Percentiles rank a stretch among this genome's conserved stretches.
phyloP scores from a whole-genome alignment of 805 yeast species.

The Candida maesae region DNA sequence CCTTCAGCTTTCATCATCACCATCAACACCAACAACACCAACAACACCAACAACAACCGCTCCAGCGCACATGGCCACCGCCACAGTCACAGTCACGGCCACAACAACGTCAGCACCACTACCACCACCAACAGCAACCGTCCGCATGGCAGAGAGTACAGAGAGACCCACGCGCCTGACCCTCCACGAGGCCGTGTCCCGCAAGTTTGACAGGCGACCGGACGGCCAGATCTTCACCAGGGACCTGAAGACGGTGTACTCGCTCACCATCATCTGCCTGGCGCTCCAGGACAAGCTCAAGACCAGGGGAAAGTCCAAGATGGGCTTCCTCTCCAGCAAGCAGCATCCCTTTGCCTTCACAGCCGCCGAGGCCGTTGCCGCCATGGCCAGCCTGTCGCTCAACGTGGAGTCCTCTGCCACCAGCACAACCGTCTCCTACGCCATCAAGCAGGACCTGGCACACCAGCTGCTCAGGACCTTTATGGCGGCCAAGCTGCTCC shows the following conservation, averaged over 20 bases:
- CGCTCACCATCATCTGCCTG: conserved; percentile 45
- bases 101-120: background rate
- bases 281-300: conserved; percentile 33
- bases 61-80: background rate
- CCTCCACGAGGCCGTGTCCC: conserved; percentile 40
- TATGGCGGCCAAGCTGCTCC: conserved; percentile 60
- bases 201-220: conserved; percentile 47
- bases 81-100: background rate
- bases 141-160: background rate
- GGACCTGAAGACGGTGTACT: conserved; percentile 59
- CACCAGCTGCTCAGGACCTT: conserved; percentile 44
- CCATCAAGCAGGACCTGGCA: conserved; percentile 49
- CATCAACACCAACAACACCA: background rate
- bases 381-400: conserved; percentile 48
- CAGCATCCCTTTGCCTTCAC: conserved; percentile 51
- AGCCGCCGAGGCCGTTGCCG: conserved; percentile 44
- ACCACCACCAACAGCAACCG: background rate
- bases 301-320: conserved; percentile 21
- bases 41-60: background rate
- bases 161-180: conserved; percentile 16
- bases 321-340: conserved; percentile 31
- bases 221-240: conserved; percentile 48
- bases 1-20: background rate
- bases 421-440: conserved; percentile 50
- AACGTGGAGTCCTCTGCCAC: conserved; percentile 47